Base-by-base conservation (phyloP, 768 basidiomycete species). In the Agaricus blazei region DNA sequence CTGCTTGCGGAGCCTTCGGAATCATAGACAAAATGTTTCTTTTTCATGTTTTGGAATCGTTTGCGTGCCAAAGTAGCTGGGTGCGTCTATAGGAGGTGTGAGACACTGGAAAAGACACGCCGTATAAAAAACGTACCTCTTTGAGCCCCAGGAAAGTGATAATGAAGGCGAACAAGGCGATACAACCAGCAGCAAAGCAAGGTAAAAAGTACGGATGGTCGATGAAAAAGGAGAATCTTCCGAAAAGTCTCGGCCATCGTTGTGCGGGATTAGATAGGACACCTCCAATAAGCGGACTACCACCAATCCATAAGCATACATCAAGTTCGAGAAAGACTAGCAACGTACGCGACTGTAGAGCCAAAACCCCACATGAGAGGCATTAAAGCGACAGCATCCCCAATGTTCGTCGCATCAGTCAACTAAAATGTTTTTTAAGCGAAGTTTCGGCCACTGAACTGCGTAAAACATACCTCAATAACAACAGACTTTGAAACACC, bases 241-340 rank as follows among this genome's bases (percentile, higher is more conserved):
- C 85, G 53, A 89, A 81, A 1, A 76, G 62, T 27, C 69, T 59
- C 4, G 87, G 86, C 71, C 86, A 89, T 31, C 75, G 77, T 41
- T 77, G 75, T 9, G 75, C 79, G 1, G 88, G 83, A 38, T 78
- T 77, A 4, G 85, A 78, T 3, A 90, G 66, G 6, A 78, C 57
- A n/a, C 88, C 88, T 34, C 88, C 88, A 3, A 88, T 68, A 24
- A 82, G 70, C 14, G 88, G 87, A 1, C 87, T 88, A 40, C 24
- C 34, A 14, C 23, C 34, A 9, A n/a, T 31, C 23, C 31, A 38
- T 1, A 34, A 41, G 36, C 3, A 37, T 23, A 1, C 19, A 9
- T 4, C 15, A 14, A n/a, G 15, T 31, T 42, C 42, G 28, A 19
- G 15, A 27, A 40, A 23, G n/a, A 36, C 58, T 6, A 14, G 9